A percentile compares a stretch with the other conserved stretches of the same genome.
phyloP scores from a whole-genome alignment of 176 grass and related monocot genomes.

The Eragrostis curvula region DNA sequence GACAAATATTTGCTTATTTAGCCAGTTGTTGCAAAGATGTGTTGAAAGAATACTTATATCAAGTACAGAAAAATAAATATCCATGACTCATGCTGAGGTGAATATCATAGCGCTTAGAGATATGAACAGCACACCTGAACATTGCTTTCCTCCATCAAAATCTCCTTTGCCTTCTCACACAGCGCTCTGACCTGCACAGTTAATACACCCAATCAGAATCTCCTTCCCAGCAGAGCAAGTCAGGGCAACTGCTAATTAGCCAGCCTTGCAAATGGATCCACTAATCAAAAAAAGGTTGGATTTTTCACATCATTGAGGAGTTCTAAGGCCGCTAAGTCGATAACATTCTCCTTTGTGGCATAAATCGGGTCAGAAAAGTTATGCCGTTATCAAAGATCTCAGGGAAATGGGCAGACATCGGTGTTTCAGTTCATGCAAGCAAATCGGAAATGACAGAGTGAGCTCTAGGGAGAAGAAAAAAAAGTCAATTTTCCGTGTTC shows the following conservation, averaged over 20 bases:
- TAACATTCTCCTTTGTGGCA: not conserved
- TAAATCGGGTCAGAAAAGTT: not conserved
- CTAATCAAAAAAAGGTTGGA: not conserved
- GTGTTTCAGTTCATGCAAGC: not conserved
- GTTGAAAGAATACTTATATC: not conserved
- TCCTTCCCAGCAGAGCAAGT: slow-evolving; percentile 7
- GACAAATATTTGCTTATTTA: not conserved
- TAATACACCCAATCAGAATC: not conserved
- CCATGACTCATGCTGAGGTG: not conserved
- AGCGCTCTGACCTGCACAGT: slow-evolving; percentile 69
- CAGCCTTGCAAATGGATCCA: not conserved
- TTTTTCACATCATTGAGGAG: not conserved
- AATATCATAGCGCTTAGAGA: not conserved
- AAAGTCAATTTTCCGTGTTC: not conserved
- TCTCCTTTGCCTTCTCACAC: slow-evolving; percentile 98
- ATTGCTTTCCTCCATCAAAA: slow-evolving; percentile 98
- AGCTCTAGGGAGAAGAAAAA: not conserved
- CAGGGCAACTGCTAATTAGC: not conserved
- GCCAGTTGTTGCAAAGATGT: not conserved
- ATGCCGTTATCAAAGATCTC: not conserved
- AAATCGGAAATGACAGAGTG: not conserved
- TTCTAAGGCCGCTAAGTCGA: not conserved
- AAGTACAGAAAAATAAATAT: not conserved
- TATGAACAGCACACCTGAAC: slow-evolving; percentile 63
- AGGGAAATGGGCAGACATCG: not conserved